phyloP scores from a whole-genome alignment of 441 rosid genomes.

The Pelargonium citronellum region DNA sequence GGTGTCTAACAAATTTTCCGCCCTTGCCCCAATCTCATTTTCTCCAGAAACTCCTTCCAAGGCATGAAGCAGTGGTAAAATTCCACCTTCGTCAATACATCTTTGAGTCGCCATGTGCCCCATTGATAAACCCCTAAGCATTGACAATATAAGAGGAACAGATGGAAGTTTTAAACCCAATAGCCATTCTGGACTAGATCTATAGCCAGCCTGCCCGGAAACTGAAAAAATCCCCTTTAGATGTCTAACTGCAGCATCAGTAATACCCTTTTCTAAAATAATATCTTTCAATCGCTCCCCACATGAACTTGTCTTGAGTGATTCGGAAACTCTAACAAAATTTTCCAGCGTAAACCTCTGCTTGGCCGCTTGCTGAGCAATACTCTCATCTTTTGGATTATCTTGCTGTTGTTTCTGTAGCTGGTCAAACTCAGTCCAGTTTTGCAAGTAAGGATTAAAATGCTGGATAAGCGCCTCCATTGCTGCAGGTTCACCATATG shows the following conservation, averaged over 20 bases:
- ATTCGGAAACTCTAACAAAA: slow-evolving; percentile 96
- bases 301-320: slow-evolving; percentile 98
- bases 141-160: slow-evolving; percentile 81
- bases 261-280: slow-evolving; percentile 84
- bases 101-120: slow-evolving; percentile 92
- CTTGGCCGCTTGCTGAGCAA: slow-evolving; percentile 65
- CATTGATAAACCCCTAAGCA: slow-evolving; percentile 95
- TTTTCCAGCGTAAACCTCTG: slow-evolving; percentile 87
- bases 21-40: slow-evolving; percentile 96
- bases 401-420: slow-evolving; percentile 77
- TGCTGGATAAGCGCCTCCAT: slow-evolving; percentile 98
- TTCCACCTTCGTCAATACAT: slow-evolving; percentile 83
- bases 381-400: slow-evolving; percentile 66
- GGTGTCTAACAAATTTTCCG: slow-evolving; percentile 95
- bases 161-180: slow-evolving; percentile 82
- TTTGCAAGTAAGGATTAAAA: slow-evolving; percentile 77
- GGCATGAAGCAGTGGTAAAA: slow-evolving; percentile 91
- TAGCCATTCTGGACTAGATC: slow-evolving; percentile 66
- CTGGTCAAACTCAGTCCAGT: slow-evolving; percentile 84
- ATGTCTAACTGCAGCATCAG: slow-evolving; percentile 76
- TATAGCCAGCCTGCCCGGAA: slow-evolving; percentile 76
- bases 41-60: slow-evolving; percentile 95
- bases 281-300: slow-evolving; percentile 98
- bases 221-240: slow-evolving; percentile 71
- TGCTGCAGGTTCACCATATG: slow-evolving; percentile 99